phyloP scores from a whole-genome alignment of 768 basidiomycete species.

The Albatrellus ellisii region DNA sequence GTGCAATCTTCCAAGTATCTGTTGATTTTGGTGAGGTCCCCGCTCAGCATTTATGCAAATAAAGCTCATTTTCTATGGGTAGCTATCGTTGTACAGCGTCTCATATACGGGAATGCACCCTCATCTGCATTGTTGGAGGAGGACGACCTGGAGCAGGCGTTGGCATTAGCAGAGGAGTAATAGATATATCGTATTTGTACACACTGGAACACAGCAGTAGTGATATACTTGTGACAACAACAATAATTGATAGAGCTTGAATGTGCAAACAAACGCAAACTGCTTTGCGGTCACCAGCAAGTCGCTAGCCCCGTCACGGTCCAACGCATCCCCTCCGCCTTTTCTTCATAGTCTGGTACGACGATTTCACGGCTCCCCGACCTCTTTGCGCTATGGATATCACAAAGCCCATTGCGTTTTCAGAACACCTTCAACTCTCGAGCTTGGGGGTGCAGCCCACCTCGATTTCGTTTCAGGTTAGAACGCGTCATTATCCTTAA shows the following conservation, averaged over 20 bases:
- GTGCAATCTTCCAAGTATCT: conserved; percentile 74
- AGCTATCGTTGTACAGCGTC: conserved; percentile 64
- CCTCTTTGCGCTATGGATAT: conserved; percentile 19
- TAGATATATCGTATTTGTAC: background rate
- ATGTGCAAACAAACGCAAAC: conserved; percentile 13
- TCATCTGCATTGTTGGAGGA: conserved; percentile 37
- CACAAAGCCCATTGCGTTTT: conserved; percentile 74
- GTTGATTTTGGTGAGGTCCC: conserved; percentile 48
- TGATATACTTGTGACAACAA: background rate
- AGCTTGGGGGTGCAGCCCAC: conserved; percentile 92
- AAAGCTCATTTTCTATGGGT: conserved; percentile 10
- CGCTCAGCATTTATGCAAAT: background rate
- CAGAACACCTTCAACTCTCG: conserved; percentile 88
- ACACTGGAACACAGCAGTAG: background rate
- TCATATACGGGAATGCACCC: conserved; percentile 62
- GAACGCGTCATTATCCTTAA: conserved; percentile 18
- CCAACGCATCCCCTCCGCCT: conserved; percentile 6
- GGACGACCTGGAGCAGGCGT: conserved; percentile 60
- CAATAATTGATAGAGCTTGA: background rate
- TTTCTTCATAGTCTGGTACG: conserved; percentile 2
- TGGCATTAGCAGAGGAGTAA: conserved; percentile 52
- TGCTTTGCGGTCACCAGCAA: background rate
- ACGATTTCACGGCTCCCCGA: conserved; percentile 10
- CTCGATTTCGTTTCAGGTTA: conserved; percentile 93
- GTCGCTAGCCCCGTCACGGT: background rate